phyloP scores from a whole-genome alignment of 31 red algal genomes.

The Endocladia muricata region DNA sequence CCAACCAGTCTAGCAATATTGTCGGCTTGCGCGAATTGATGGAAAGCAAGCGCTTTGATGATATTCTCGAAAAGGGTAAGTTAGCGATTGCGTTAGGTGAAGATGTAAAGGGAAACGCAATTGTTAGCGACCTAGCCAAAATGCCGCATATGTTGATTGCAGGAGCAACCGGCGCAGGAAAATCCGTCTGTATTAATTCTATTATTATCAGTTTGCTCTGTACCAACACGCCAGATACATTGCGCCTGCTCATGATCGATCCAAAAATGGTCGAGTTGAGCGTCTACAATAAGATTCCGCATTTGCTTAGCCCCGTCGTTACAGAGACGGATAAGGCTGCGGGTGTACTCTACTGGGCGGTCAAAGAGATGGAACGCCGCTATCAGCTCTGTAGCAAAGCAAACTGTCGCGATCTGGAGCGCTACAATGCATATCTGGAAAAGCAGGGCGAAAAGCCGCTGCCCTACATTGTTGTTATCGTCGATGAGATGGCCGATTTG shows the following conservation, averaged over 20 bases:
- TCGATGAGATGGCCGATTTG: constrained; percentile 3
- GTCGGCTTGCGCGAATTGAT: constrained; percentile 12
- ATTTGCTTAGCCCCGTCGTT: constrained; percentile 2
- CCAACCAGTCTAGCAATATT: constrained; percentile 8
- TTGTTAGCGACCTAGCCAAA: constrained; percentile 15
- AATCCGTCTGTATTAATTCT: constrained; percentile 25
- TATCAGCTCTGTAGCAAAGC: not conserved
- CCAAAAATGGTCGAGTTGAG: constrained; percentile 25
- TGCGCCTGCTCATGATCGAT: constrained; percentile 24
- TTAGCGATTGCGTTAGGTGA: constrained; percentile 24
- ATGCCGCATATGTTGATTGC: constrained; percentile 40
- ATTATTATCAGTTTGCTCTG: constrained; percentile 15
- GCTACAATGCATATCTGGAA: not conserved
- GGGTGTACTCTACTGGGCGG: not conserved
- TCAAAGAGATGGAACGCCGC: constrained; percentile 26
- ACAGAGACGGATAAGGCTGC: constrained; percentile 6
- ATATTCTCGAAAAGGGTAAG: constrained; percentile 12
- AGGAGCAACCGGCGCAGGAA: constrained; percentile 27
- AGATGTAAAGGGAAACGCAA: constrained; percentile 9
- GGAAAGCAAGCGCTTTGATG: too few relatives aligned
- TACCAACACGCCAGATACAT: not conserved
- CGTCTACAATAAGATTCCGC: constrained; percentile 5
- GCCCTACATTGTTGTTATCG: constrained; percentile 3
- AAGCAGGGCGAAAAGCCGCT: not conserved
- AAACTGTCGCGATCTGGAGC: not conserved